A percentile compares a stretch with the other conserved stretches of the same genome.
Evolutionary conservation across 345 rosid genomes (phyloP).

Genomic region (Carallia brachiata): DNA sequence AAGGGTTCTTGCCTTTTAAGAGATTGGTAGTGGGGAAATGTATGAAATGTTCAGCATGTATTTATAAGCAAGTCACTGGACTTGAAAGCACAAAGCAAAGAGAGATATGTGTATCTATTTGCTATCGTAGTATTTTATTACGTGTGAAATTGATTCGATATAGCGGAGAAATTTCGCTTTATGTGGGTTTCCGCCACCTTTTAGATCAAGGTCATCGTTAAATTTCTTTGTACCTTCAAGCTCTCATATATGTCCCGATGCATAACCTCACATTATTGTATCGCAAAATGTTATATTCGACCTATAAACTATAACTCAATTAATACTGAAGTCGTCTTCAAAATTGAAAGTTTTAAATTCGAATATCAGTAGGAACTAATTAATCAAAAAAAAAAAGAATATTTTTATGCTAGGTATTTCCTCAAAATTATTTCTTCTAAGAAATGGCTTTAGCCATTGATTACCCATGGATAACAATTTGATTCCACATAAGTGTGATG

Average conservation of each 20-base stretch:
- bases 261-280: neutral
- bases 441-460: slow-evolving; percentile 9
- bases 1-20: neutral
- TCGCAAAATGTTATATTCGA: too few species aligned
- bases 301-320: too few species aligned
- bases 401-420: too few species aligned
- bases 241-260: neutral
- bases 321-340: too few species aligned
- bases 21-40: neutral
- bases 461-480: neutral
- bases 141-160: slow-evolving; percentile 7
- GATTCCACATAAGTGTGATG: too few species aligned
- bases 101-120: neutral
- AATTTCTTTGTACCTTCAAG: slow-evolving; percentile 33
- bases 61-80: slow-evolving; percentile 40
- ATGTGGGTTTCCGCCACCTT: neutral
- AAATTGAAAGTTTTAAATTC: too few species aligned
- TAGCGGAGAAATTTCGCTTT: slow-evolving; percentile 12
- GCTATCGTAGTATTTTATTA: neutral
- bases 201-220: neutral
- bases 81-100: neutral
- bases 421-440: neutral
- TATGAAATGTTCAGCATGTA: slow-evolving; percentile 8
- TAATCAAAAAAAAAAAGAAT: too few species aligned
- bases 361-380: too few species aligned